Percentiles rank a stretch among this genome's conserved stretches.
phyloP scores from a whole-genome alignment of 352 stramenopile species.

The Pythium angustatum region DNA sequence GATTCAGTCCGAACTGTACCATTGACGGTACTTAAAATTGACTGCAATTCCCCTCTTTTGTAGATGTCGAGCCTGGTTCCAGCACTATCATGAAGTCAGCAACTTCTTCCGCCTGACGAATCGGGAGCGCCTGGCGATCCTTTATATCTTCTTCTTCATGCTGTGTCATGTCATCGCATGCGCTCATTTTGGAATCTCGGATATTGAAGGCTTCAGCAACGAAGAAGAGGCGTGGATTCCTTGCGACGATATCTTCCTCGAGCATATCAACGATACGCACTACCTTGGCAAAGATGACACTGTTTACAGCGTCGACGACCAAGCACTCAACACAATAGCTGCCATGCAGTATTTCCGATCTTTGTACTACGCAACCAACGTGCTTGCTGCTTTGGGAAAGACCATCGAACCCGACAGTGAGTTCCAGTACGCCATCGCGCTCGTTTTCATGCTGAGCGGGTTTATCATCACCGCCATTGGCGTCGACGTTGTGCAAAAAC shows the following conservation, averaged over 20 bases:
- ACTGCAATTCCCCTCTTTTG: no score
- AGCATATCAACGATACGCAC: background rate
- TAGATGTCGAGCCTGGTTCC: constrained; percentile 37
- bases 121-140: constrained; percentile 27
- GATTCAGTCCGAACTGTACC: no score
- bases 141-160: constrained; percentile 47
- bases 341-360: constrained; percentile 37
- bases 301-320: background rate
- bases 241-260: constrained; percentile 35
- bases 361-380: constrained; percentile 43
- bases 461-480: constrained; percentile 54
- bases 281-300: constrained; percentile 8
- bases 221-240: constrained; percentile 44
- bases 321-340: constrained; percentile 29
- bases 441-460: constrained; percentile 51
- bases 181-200: constrained; percentile 39
- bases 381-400: constrained; percentile 37
- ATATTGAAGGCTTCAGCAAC: constrained; percentile 38
- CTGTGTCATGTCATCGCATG: constrained; percentile 63
- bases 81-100: constrained; percentile 46
- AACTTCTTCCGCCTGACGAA: constrained; percentile 23
- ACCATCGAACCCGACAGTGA: constrained; percentile 44
- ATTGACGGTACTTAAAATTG: no score
- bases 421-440: constrained; percentile 38
- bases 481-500: constrained; percentile 57